Evolutionary conservation across 208 protist species (phyloP), one percentile per base, ranked within the genome.

Genomic region (Trypanosomatidae sp.): DNA sequence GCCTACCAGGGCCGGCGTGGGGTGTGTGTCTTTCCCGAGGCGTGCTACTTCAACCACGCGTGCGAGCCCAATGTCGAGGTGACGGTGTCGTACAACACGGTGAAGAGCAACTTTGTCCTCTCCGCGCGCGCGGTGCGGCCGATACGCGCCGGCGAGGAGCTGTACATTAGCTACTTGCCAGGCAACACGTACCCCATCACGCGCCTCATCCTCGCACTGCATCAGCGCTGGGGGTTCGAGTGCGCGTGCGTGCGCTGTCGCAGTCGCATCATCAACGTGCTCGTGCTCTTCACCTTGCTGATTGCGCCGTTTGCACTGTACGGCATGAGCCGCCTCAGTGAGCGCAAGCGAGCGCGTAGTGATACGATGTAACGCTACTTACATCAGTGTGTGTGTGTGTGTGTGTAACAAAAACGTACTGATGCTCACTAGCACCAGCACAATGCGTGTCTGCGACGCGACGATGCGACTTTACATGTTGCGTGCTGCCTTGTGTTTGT

Each of bases 81-180:
- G 23, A 44, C 63, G 15, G 73, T 86, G 6, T 68, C 64, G 26
- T 86, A 86, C 61, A 84, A 84, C 61, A 75, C 48, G 47, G 11
- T 68, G 18, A 90, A 90, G 54, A 70, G 46, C 38, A 78, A 68
- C 15, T 90, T 90, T 38, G 66, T 74, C 27, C 57, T 90, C 15
- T 81, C 69, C 52, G 81, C 75, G 0, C 71, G 81, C 15, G 66
- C 75, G 2, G 53, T 83, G 23, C 61, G 73, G 8, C 81, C 81
- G 0, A 75, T 90, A 21, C 59, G 63, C 8, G 72, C 79, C 33
- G 81, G 81, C 19, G 75, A 90, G 37, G 81, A 90, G 53, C 43
- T 90, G 3, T 78, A 78, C 50, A 78, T 90, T 24, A 77, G 81
- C 54, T 90, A 90, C 64, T 80, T 90, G 75, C 81, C 81, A 0